These are phyloP conservation scores for Exserohilum rostratum DNA, from an alignment of 2,329 filamentous ascomycete genomes.

Conservation along the genomic window DNA sequence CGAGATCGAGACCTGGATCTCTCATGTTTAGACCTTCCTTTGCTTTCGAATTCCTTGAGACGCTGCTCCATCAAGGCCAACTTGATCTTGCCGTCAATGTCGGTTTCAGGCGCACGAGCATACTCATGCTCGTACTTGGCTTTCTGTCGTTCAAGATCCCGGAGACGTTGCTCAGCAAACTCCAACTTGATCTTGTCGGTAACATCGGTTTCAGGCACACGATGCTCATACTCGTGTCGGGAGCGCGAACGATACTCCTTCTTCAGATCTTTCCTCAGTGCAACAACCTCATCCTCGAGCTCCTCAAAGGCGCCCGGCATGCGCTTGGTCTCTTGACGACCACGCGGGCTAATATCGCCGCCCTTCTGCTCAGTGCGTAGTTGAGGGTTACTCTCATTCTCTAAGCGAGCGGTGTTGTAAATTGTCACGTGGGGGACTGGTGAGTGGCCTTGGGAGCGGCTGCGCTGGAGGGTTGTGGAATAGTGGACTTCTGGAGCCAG, in stretches of 20 bases:
- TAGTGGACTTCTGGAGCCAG: conserved; percentile 38
- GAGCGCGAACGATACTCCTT: conserved; percentile 35
- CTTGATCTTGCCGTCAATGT: no score
- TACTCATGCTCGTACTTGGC: no score
- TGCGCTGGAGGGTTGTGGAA: conserved; percentile 49
- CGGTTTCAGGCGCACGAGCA: no score
- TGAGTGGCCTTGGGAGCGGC: conserved; percentile 52
- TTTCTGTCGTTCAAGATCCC: conserved; percentile 4
- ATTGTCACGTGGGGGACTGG: conserved; percentile 55
- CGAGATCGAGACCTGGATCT: no score
- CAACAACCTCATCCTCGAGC: conserved; percentile 45
- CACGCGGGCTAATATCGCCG: conserved; percentile 34
- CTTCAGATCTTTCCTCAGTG: conserved; percentile 35
- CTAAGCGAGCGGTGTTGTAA: conserved; percentile 52
- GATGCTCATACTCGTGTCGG: conserved; percentile 30
- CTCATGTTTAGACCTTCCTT: no score
- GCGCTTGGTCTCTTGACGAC: conserved; percentile 29
- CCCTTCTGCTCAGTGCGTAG: conserved; percentile 41
- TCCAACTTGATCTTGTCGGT: conserved; percentile 13
- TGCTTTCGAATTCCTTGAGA: no score
- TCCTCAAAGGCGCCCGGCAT: conserved; percentile 44
- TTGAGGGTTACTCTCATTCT: conserved; percentile 44
- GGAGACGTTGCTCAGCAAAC: conserved; percentile 12
- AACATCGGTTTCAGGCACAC: conserved; percentile 9
- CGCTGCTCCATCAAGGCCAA: no score